phyloP scores from a whole-genome alignment of 768 basidiomycete genomes.

The Mycena pura region DNA sequence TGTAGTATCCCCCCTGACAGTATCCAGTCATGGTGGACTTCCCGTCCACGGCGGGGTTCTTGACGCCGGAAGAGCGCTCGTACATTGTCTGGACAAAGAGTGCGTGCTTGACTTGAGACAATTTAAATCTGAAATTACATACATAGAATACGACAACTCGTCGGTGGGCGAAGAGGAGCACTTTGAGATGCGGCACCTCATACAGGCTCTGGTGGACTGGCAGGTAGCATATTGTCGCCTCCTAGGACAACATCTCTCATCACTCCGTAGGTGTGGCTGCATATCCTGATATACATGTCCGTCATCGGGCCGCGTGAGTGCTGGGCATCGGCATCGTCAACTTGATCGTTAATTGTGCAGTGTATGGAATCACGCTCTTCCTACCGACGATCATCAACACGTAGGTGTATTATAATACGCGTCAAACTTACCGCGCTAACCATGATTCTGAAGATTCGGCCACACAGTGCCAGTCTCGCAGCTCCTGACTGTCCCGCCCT shows the following conservation, averaged over 20 bases:
- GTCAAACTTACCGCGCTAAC: not conserved
- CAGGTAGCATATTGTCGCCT: conserved; percentile 45
- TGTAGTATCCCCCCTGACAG: not conserved
- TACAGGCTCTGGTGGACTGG: conserved; percentile 66
- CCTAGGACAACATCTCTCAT: not conserved
- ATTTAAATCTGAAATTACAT: not conserved
- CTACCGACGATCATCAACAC: conserved; percentile 70
- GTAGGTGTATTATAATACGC: conserved; percentile 34
- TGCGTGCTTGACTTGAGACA: conserved; percentile 31
- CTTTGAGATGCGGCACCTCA: conserved; percentile 59
- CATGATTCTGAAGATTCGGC: conserved; percentile 55
- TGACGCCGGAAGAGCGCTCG: conserved; percentile 65
- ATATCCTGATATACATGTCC: conserved; percentile 65
- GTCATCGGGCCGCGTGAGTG: conserved; percentile 64
- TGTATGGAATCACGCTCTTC: conserved; percentile 76
- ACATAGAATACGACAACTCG: conserved; percentile 59
- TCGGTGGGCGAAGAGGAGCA: conserved; percentile 67
- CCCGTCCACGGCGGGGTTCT: conserved; percentile 61
- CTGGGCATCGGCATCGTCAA: not conserved
- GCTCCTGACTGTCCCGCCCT: conserved; percentile 73
- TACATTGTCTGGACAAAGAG: conserved; percentile 64
- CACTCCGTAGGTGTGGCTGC: conserved; percentile 50
- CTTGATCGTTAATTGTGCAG: conserved; percentile 37
- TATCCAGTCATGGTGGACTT: conserved; percentile 65
- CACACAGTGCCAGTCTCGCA: conserved; percentile 62